A percentile compares a stretch with the other conserved stretches of the same genome.
These are phyloP conservation scores for Jatropha podagrica DNA, from an alignment of 441 rosid genomes.

Conservation along the genomic window DNA sequence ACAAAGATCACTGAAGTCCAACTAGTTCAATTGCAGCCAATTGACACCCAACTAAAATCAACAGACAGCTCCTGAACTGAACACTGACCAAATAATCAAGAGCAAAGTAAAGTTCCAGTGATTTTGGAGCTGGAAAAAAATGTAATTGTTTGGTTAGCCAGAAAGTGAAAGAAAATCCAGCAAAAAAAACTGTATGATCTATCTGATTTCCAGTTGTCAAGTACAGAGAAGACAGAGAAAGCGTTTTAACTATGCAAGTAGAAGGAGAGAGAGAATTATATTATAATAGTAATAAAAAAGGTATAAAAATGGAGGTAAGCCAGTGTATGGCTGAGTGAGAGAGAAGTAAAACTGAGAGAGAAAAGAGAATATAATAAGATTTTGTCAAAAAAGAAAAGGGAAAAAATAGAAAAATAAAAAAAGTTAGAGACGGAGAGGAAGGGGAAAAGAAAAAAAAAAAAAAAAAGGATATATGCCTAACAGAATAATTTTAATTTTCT, in stretches of 20 bases:
- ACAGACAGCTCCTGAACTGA: constrained; percentile 8
- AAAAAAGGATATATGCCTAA: background rate
- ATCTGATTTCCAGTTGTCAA: constrained; percentile 16
- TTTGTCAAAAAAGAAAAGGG: no score
- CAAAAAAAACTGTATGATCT: constrained; percentile 44
- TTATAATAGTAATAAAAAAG: background rate
- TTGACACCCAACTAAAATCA: constrained; percentile 4
- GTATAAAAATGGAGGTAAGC: constrained; percentile 10
- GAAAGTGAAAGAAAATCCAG: constrained; percentile 41
- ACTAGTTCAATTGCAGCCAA: constrained; percentile 22
- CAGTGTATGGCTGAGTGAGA: background rate
- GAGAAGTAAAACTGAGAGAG: constrained; percentile 9
- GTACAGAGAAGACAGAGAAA: constrained; percentile 10
- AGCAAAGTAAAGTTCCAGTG: constrained; percentile 9
- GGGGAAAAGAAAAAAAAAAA: background rate
- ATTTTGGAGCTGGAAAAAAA: constrained; percentile 15
- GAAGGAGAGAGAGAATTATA: constrained; percentile 12
- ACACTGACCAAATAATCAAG: background rate
- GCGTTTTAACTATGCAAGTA: constrained; percentile 3
- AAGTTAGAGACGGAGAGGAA: no score
- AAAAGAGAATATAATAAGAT: background rate
- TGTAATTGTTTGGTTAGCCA: constrained; percentile 16
- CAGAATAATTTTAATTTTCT: background rate
- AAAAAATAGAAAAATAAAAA: no score
- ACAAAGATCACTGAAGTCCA: constrained; percentile 27